Evolutionary conservation across 495 filamentous ascomycete genomes (phyloP).

Genomic region (Podospora sp.): DNA sequence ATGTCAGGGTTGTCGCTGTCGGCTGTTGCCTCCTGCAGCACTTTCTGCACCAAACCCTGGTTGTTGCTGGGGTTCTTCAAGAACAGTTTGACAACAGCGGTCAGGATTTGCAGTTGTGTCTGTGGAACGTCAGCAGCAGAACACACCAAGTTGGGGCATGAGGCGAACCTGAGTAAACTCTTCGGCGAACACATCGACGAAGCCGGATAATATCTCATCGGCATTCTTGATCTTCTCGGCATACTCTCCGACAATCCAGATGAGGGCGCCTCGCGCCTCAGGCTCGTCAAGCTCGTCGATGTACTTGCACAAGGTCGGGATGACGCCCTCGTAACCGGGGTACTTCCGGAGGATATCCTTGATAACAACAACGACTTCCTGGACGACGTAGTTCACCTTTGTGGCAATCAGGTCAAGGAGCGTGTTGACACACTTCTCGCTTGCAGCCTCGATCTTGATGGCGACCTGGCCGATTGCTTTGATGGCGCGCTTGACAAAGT

Average conservation of each 20-base stretch:
- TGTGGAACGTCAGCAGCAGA: slow-evolving; percentile 37
- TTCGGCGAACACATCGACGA: slow-evolving; percentile 88
- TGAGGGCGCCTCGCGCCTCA: slow-evolving; percentile 84
- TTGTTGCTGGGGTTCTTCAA: slow-evolving; percentile 88
- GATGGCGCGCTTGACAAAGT: slow-evolving; percentile 92
- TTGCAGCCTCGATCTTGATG: slow-evolving; percentile 94
- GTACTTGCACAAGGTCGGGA: slow-evolving; percentile 92
- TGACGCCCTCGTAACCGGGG: slow-evolving; percentile 96
- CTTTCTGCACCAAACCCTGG: slow-evolving; percentile 89
- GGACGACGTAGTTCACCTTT: slow-evolving; percentile 98
- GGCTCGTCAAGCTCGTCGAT: slow-evolving; percentile 97
- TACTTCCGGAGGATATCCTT: slow-evolving; percentile 99
- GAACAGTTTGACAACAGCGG: slow-evolving; percentile 95
- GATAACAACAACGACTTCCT: slow-evolving; percentile 97
- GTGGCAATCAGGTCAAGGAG: slow-evolving; percentile 91
- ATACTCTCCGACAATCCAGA: slow-evolving; percentile 99
- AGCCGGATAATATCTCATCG: slow-evolving; percentile 89
- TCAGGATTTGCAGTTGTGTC: slow-evolving; percentile 94
- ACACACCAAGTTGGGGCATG: background rate
- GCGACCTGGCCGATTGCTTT: slow-evolving; percentile 96
- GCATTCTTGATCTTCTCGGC: slow-evolving; percentile 99
- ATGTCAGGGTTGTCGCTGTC: slow-evolving; percentile 98
- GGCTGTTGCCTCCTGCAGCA: slow-evolving; percentile 86
- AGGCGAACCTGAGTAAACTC: slow-evolving; percentile 72
- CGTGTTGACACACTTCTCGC: slow-evolving; percentile 93